phyloP scores from a whole-genome alignment of 208 protist species.

The Acanthamoeba sp. region DNA sequence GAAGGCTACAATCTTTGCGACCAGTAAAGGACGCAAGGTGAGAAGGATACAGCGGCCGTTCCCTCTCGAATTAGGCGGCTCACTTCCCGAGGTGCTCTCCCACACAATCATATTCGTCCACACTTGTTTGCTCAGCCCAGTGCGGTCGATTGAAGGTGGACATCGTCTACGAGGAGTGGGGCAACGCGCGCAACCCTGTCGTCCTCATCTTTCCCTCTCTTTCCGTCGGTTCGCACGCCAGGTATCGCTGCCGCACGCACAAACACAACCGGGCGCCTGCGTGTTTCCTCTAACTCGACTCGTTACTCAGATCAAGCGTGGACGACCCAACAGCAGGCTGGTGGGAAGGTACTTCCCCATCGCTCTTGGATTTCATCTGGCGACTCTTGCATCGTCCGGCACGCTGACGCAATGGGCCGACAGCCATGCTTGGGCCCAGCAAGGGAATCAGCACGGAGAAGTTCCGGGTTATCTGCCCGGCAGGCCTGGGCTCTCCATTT shows the following conservation, averaged over 20 bases:
- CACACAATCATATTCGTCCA: no score
- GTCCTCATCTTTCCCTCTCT: constrained; percentile 72
- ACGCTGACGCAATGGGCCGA: no score
- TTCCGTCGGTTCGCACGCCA: constrained; percentile 55
- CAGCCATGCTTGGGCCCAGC: constrained; percentile 52
- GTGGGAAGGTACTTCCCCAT: constrained; percentile 71
- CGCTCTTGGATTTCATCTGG: no score
- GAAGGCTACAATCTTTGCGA: constrained; percentile 66
- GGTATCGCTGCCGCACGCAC: background rate
- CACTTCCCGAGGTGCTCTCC: no score
- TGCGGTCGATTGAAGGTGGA: constrained; percentile 35
- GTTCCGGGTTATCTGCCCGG: constrained; percentile 65
- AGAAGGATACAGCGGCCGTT: constrained; percentile 18
- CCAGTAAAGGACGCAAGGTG: constrained; percentile 51
- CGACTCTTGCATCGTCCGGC: no score
- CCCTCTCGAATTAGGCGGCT: constrained; percentile 53
- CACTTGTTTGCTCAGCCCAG: no score
- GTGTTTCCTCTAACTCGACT: no score
- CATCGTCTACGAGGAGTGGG: constrained; percentile 68
- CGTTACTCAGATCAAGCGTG: constrained; percentile 57
- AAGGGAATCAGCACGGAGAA: constrained; percentile 73
- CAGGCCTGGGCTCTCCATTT: constrained; percentile 63
- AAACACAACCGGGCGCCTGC: no score
- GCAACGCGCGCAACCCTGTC: constrained; percentile 29
- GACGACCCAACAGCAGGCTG: constrained; percentile 66